Evolutionary conservation across 2,329 filamentous ascomycete species (phyloP).

Genomic region (Bipolaris oryzae): DNA sequence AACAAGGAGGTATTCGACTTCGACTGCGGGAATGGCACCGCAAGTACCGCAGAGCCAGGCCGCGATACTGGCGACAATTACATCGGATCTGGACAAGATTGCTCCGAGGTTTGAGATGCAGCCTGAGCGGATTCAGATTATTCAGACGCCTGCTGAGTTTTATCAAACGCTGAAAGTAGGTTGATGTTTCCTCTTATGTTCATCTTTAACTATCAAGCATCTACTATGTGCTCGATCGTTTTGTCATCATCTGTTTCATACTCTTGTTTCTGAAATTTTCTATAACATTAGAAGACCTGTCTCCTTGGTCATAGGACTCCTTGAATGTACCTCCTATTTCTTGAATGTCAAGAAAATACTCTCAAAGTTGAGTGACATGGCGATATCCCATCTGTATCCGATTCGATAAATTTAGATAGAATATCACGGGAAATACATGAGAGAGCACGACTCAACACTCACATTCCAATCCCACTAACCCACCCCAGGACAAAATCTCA

Average conservation of each 20-base stretch:
- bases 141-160: slow-evolving; percentile 84
- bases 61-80: slow-evolving; percentile 64
- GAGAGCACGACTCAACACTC: background rate
- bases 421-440: background rate
- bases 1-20: slow-evolving; percentile 44
- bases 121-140: slow-evolving; percentile 78
- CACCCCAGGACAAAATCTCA: slow-evolving; percentile 68
- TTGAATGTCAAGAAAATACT: background rate
- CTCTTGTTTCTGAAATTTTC: background rate
- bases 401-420: too few relatives aligned
- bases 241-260: background rate
- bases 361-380: background rate
- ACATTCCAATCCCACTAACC: slow-evolving; percentile 15
- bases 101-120: slow-evolving; percentile 88
- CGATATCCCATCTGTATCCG: background rate
- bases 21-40: slow-evolving; percentile 35
- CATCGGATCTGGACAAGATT: slow-evolving; percentile 80
- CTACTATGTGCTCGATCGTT: too few relatives aligned
- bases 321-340: background rate
- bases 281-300: background rate
- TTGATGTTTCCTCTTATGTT: background rate
- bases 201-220: background rate
- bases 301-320: too few relatives aligned
- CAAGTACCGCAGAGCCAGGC: slow-evolving; percentile 54
- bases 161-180: slow-evolving; percentile 86